phyloP scores from a whole-genome alignment of 2,329 filamentous ascomycete genomes.

The Tolypocladium sp. region DNA sequence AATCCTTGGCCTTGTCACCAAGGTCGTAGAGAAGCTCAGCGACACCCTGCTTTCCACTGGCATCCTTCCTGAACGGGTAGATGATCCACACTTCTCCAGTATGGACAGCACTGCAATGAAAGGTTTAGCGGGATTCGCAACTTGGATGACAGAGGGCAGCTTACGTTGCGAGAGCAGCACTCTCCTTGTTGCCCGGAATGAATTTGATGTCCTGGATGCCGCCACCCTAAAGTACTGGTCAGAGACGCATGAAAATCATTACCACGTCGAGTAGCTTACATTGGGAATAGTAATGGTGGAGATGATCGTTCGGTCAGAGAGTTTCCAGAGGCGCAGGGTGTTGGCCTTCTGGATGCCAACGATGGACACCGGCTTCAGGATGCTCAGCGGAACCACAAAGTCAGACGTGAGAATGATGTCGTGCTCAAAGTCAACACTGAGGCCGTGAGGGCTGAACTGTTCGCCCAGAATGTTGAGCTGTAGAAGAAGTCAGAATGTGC shows the following conservation, averaged over 20 bases:
- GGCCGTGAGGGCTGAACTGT: conserved; percentile 53
- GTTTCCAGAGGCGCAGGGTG: conserved; percentile 51
- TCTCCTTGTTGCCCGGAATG: conserved; percentile 50
- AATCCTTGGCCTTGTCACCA: conserved; percentile 44
- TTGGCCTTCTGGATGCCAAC: conserved; percentile 43
- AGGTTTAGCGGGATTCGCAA: too few species aligned
- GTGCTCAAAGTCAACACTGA: conserved; percentile 47
- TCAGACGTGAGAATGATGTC: conserved; percentile 52
- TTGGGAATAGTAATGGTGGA: conserved; percentile 52
- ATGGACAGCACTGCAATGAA: conserved; percentile 35
- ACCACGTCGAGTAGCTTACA: conserved; percentile 17
- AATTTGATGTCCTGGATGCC: conserved; percentile 59
- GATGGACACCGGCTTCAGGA: conserved; percentile 44
- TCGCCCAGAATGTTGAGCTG: conserved; percentile 46
- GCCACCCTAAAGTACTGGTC: conserved; percentile 25
- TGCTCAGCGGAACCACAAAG: conserved; percentile 52
- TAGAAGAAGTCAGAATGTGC: neutral
- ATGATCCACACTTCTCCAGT: conserved; percentile 56
- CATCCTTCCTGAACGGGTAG: conserved; percentile 48
- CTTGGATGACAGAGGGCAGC: neutral
- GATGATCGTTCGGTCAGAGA: conserved; percentile 42
- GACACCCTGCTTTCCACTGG: conserved; percentile 46
- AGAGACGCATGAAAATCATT: neutral
- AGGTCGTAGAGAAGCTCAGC: conserved; percentile 50
- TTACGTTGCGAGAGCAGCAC: conserved; percentile 46